phyloP scores from a whole-genome alignment of 805 yeast genomes.

The Starmerella bombi region DNA sequence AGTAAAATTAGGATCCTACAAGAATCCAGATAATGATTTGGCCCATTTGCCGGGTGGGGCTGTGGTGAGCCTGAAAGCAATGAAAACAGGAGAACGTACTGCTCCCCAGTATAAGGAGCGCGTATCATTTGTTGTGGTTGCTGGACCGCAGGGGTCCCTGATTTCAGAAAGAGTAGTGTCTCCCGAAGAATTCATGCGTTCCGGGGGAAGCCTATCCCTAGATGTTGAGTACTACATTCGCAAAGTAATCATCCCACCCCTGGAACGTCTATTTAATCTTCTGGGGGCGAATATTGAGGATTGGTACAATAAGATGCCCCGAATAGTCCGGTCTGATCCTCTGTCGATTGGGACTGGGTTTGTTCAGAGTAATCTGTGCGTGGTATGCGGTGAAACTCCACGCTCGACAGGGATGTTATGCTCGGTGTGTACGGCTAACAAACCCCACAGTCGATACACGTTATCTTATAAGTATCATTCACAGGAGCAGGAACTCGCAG shows the following conservation, averaged over 20 bases:
- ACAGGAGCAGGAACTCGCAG: slow-evolving; percentile 6
- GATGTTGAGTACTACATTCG: slow-evolving; percentile 80
- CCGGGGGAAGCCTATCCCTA: slow-evolving; percentile 32
- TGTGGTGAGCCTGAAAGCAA: slow-evolving; percentile 49
- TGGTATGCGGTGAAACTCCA: neutral
- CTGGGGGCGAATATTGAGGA: slow-evolving; percentile 64
- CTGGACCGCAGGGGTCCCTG: slow-evolving; percentile 41
- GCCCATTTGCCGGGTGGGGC: slow-evolving; percentile 78
- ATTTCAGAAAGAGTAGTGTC: slow-evolving; percentile 66
- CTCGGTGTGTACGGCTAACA: slow-evolving; percentile 4
- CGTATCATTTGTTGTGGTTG: slow-evolving; percentile 71
- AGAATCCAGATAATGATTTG: slow-evolving; percentile 38
- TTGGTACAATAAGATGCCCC: slow-evolving; percentile 68
- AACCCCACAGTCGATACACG: slow-evolving; percentile 11
- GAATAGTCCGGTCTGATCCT: slow-evolving; percentile 4
- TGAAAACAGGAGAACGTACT: slow-evolving; percentile 51
- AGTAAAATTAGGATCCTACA: slow-evolving; percentile 73
- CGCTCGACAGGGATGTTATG: slow-evolving; percentile 5
- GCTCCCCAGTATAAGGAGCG: slow-evolving; percentile 84
- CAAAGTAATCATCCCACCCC: slow-evolving; percentile 76
- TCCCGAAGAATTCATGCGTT: slow-evolving; percentile 55
- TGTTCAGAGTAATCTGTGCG: slow-evolving; percentile 5
- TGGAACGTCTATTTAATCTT: slow-evolving; percentile 68
- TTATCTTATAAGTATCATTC: slow-evolving; percentile 6
- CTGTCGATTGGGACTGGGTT: too few relatives aligned